These are phyloP conservation scores for Willaertia magna DNA, from an alignment of 208 protist genomes.

Conservation along the genomic window DNA sequence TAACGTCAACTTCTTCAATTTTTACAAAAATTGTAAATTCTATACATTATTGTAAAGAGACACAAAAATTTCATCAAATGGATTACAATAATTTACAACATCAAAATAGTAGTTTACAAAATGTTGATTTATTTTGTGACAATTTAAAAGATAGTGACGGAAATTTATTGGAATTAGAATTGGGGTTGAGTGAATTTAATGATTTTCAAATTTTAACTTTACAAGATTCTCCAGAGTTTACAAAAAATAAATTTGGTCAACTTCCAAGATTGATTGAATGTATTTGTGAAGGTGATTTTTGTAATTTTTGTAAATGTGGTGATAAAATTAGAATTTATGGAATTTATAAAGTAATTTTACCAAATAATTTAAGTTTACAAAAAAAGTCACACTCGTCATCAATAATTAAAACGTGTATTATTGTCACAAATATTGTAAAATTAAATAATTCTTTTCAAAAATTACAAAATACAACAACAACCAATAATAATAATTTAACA, in stretches of 20 bases:
- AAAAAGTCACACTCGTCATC: constrained; percentile 23
- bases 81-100: background rate
- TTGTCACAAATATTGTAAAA: background rate
- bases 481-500: constrained; percentile 37
- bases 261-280: constrained; percentile 90
- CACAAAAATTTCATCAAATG: background rate
- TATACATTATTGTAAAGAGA: background rate
- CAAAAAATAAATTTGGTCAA: constrained; percentile 87
- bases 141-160: constrained; percentile 84
- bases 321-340: constrained; percentile 83
- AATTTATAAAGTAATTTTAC: constrained; percentile 65
- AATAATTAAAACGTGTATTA: background rate
- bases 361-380: background rate
- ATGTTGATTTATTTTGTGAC: constrained; percentile 44
- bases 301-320: constrained; percentile 86
- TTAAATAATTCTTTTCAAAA: too few species aligned
- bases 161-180: constrained; percentile 88
- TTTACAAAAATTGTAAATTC: background rate
- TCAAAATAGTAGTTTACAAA: background rate
- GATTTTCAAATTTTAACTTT: constrained; percentile 87
- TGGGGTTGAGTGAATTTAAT: constrained; percentile 87
- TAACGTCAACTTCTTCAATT: too few species aligned
- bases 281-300: constrained; percentile 89
- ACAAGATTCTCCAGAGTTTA: constrained; percentile 96
- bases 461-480: too few species aligned